Conservation (phyloP, 2,329 filamentous ascomycete species). For the Aspergillus pseudoglaucus region DNA sequence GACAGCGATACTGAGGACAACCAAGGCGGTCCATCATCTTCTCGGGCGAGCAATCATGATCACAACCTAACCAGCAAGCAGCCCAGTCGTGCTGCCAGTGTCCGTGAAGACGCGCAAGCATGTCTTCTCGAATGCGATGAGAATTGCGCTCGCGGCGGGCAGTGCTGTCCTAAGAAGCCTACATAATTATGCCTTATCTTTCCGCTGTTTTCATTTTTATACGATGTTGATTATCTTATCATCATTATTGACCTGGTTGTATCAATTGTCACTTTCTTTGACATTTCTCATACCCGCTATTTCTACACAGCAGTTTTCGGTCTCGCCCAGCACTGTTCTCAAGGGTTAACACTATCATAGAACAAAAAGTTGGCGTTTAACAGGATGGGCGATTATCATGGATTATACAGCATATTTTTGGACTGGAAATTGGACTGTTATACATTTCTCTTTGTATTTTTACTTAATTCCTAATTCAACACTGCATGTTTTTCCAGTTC, state of each 20-base stretch:
- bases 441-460: conserved; percentile 1
- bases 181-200: conserved; percentile 8
- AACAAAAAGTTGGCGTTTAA: not conserved
- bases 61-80: conserved; percentile 11
- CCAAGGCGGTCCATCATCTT: conserved; percentile 15
- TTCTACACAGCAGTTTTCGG: not conserved
- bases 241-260: not conserved
- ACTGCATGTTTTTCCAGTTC: too few species aligned
- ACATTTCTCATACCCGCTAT: conserved; percentile 3
- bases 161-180: conserved; percentile 37
- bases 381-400: not conserved
- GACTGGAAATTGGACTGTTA: not conserved
- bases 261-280: conserved; percentile 2
- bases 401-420: not conserved
- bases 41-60: conserved; percentile 11
- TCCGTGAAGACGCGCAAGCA: conserved; percentile 31
- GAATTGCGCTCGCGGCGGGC: conserved; percentile 34
- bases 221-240: conserved; percentile 2
- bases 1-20: conserved; percentile 31
- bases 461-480: conserved; percentile 6
- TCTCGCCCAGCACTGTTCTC: conserved; percentile 16
- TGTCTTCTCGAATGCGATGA: conserved; percentile 46
- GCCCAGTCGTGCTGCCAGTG: conserved; percentile 30
- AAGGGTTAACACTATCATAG: not conserved
- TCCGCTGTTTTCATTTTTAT: not conserved